phyloP scores from a whole-genome alignment of 2,329 filamentous ascomycete species.

The Amphichorda felina region DNA sequence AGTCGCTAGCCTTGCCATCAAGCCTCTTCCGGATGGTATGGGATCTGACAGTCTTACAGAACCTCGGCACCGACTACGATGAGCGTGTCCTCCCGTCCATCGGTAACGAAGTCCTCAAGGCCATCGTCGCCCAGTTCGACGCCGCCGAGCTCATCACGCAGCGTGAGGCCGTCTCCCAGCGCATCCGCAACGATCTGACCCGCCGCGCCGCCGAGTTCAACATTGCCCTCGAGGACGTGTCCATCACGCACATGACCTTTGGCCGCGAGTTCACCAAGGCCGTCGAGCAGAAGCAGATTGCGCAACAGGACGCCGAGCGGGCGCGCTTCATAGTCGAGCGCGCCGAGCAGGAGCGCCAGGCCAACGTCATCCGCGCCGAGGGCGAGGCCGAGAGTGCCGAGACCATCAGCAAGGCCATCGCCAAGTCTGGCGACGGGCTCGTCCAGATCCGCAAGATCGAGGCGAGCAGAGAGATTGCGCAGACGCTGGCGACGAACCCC shows the following conservation, averaged over 20 bases:
- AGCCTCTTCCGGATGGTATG: not conserved
- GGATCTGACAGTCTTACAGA: slow-evolving; percentile 36
- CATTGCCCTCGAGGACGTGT: slow-evolving; percentile 96
- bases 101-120: slow-evolving; percentile 98
- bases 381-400: slow-evolving; percentile 96
- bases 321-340: slow-evolving; percentile 97
- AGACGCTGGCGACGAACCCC: slow-evolving; percentile 78
- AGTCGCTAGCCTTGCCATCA: slow-evolving; percentile 1
- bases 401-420: slow-evolving; percentile 85
- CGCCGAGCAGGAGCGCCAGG: slow-evolving; percentile 96
- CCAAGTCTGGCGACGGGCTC: slow-evolving; percentile 85
- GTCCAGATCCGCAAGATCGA: slow-evolving; percentile 96
- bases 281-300: slow-evolving; percentile 99
- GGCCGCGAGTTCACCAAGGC: slow-evolving; percentile 97
- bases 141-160: slow-evolving; percentile 98
- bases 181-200: slow-evolving; percentile 84
- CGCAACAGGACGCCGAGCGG: slow-evolving; percentile 95
- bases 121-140: slow-evolving; percentile 97
- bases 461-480: slow-evolving; percentile 89
- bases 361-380: slow-evolving; percentile 95
- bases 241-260: slow-evolving; percentile 99
- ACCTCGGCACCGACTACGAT: slow-evolving; percentile 95
- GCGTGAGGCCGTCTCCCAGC: slow-evolving; percentile 89
- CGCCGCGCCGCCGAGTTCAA: slow-evolving; percentile 95
- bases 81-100: slow-evolving; percentile 97